Conservation (phyloP, 1,284 basidiomycete species). For the Mycocalia duriaeana region DNA sequence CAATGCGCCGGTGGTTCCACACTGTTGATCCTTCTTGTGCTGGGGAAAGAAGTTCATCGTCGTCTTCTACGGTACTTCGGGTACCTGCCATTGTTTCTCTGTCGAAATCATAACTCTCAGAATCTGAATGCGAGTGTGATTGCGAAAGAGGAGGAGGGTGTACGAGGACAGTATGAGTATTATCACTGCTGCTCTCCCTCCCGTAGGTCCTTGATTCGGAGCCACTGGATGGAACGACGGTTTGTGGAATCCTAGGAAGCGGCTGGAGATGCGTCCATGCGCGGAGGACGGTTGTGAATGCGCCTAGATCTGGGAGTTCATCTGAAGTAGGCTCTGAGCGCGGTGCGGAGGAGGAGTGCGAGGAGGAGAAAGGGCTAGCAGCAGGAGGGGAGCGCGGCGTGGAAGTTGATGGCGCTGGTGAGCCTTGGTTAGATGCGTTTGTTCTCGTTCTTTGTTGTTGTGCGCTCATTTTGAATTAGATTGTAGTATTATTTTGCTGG, state of each 20-base stretch:
- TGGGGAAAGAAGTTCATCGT: too few species aligned
- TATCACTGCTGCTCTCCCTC: constrained; percentile 8
- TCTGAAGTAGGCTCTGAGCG: constrained; percentile 67
- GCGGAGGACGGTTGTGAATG: constrained; percentile 67
- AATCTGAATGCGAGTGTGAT: background rate
- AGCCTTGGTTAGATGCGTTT: too few species aligned
- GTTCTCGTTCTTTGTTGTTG: too few species aligned
- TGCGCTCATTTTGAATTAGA: too few species aligned
- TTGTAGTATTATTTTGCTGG: too few species aligned
- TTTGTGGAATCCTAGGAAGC: constrained; percentile 26
- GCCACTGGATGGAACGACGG: constrained; percentile 26
- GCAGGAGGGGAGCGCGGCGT: constrained; percentile 13
- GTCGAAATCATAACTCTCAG: constrained; percentile 1
- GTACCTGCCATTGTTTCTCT: background rate
- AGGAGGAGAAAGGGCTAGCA: constrained; percentile 48
- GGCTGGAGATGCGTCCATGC: constrained; percentile 58
- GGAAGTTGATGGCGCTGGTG: too few species aligned
- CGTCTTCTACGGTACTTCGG: background rate
- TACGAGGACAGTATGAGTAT: constrained; percentile 11
- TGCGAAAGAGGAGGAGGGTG: background rate
- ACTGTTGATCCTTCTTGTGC: constrained; percentile 44
- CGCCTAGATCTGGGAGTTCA: constrained; percentile 72
- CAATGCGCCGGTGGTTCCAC: constrained; percentile 60
- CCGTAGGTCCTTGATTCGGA: constrained; percentile 21
- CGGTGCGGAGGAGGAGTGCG: too few species aligned